These are phyloP conservation scores for Myxozyma sirexii DNA, from an alignment of 805 yeast species.

Conservation along the genomic window DNA sequence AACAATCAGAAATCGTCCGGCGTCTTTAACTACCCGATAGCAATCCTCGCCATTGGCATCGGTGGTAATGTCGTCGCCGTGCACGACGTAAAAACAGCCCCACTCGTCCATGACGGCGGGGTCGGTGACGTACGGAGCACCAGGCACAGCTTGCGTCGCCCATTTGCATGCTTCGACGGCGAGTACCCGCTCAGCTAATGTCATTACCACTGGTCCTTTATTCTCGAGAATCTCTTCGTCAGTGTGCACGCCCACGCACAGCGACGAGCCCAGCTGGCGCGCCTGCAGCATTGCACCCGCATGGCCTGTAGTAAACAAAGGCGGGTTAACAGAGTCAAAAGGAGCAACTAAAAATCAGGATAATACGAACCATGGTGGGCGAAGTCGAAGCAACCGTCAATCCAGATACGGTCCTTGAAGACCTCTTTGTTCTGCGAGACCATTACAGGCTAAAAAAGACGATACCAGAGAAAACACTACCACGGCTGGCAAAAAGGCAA, in stretches of 20 bases:
- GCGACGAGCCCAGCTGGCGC: slow-evolving; percentile 72
- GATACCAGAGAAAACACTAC: not conserved
- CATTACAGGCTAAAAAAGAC: slow-evolving; percentile 1
- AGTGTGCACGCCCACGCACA: slow-evolving; percentile 86
- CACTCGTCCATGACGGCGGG: slow-evolving; percentile 74
- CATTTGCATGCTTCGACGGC: slow-evolving; percentile 92
- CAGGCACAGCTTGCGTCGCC: slow-evolving; percentile 69
- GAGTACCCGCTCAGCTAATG: slow-evolving; percentile 68
- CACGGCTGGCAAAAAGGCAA: not conserved
- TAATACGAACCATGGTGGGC: slow-evolving; percentile 79
- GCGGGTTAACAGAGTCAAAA: not conserved
- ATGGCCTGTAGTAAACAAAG: slow-evolving; percentile 52
- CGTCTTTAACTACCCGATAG: slow-evolving; percentile 77
- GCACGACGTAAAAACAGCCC: slow-evolving; percentile 89
- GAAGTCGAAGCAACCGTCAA: slow-evolving; percentile 97
- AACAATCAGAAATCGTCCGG: slow-evolving; percentile 87
- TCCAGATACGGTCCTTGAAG: slow-evolving; percentile 66
- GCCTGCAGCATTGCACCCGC: slow-evolving; percentile 97
- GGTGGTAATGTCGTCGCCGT: slow-evolving; percentile 96
- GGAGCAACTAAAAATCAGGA: no score
- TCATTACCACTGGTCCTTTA: slow-evolving; percentile 96
- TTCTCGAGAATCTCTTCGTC: slow-evolving; percentile 81
- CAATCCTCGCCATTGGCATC: slow-evolving; percentile 96
- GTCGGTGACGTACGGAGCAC: slow-evolving; percentile 93
- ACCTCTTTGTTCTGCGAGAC: slow-evolving; percentile 16